phyloP scores from a whole-genome alignment of 2,329 filamentous ascomycete genomes.

The Pseudogymnoascus sp. region DNA sequence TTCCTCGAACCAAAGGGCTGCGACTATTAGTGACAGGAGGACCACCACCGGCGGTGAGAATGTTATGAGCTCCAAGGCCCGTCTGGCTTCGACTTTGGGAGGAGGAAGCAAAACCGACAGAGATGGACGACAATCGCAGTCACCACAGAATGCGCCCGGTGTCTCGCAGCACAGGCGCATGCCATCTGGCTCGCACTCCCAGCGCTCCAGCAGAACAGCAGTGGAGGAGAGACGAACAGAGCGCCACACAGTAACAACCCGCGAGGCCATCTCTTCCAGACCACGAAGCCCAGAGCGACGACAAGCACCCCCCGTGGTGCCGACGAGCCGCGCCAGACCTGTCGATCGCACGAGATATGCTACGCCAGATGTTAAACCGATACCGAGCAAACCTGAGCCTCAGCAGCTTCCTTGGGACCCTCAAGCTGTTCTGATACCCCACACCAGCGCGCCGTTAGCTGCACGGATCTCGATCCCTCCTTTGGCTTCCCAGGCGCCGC shows the following conservation, averaged over 20 bases:
- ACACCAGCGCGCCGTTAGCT: slow-evolving; percentile 48
- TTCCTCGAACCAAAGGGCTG: slow-evolving; percentile 25
- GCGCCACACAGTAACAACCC: slow-evolving; percentile 49
- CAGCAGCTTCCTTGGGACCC: slow-evolving; percentile 67
- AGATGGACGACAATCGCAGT: slow-evolving; percentile 22
- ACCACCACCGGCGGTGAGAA: slow-evolving; percentile 22
- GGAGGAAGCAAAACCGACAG: slow-evolving; percentile 22
- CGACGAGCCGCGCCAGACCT: slow-evolving; percentile 18
- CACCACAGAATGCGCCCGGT: slow-evolving; percentile 21
- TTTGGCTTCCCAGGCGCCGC: slow-evolving; percentile 66
- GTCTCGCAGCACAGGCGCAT: slow-evolving; percentile 46
- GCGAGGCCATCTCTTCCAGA: slow-evolving; percentile 54
- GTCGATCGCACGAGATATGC: slow-evolving; percentile 20
- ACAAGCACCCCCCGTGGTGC: slow-evolving; percentile 17
- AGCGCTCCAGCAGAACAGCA: slow-evolving; percentile 40
- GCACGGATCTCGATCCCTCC: slow-evolving; percentile 56
- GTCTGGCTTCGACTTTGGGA: slow-evolving; percentile 22
- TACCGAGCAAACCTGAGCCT: slow-evolving; percentile 39
- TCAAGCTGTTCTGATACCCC: slow-evolving; percentile 63
- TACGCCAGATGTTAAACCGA: slow-evolving; percentile 23
- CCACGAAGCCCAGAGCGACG: slow-evolving; percentile 49
- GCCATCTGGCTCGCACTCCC: slow-evolving; percentile 42
- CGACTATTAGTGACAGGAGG: slow-evolving; percentile 26
- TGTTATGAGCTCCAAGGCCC: slow-evolving; percentile 24
- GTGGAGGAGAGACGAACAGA: slow-evolving; percentile 47